phyloP scores from a whole-genome alignment of 1,284 basidiomycete genomes.

The Cryptococcus sp. region DNA sequence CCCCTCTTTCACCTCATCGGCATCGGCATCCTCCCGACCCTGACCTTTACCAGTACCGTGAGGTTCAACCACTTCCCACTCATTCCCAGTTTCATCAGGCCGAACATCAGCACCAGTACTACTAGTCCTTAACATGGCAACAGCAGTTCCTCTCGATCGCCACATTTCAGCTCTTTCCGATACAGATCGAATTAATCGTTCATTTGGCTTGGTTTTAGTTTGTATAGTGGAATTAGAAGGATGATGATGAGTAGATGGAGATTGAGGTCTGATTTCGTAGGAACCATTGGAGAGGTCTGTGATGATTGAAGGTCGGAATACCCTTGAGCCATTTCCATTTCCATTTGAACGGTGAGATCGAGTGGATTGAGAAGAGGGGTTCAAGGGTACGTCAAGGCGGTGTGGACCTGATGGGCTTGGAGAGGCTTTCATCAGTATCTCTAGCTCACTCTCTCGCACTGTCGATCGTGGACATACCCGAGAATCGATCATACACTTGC shows the following conservation, averaged over 20 bases:
- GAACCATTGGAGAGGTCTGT: conserved; percentile 15
- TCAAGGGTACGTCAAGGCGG: conserved; percentile 3
- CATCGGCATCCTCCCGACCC: too few relatives aligned
- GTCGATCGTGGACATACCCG: neutral
- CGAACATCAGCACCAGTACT: conserved; percentile 41
- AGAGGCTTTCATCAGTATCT: conserved; percentile 12
- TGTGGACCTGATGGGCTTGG: conserved; percentile 15
- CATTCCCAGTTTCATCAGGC: conserved; percentile 25
- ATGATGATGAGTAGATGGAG: too few relatives aligned
- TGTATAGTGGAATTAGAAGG: too few relatives aligned
- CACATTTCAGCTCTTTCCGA: conserved; percentile 8
- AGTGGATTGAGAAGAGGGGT: conserved; percentile 14
- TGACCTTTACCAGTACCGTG: conserved; percentile 29
- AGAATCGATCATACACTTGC: conserved; percentile 7
- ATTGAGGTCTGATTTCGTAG: conserved; percentile 7
- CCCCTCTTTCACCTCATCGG: too few relatives aligned
- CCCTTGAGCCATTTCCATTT: too few relatives aligned
- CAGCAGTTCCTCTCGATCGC: conserved; percentile 16
- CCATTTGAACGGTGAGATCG: conserved; percentile 8
- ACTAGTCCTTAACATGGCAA: conserved; percentile 27
- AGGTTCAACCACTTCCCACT: conserved; percentile 37
- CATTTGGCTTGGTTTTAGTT: too few relatives aligned
- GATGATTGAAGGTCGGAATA: conserved; percentile 26
- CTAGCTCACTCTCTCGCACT: too few relatives aligned
- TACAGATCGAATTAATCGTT: neutral